Percentiles rank a stretch among this genome's conserved stretches.
These are phyloP conservation scores for Alternaria sp. DNA, from an alignment of 2,329 filamentous ascomycete genomes.

Conservation along the genomic window DNA sequence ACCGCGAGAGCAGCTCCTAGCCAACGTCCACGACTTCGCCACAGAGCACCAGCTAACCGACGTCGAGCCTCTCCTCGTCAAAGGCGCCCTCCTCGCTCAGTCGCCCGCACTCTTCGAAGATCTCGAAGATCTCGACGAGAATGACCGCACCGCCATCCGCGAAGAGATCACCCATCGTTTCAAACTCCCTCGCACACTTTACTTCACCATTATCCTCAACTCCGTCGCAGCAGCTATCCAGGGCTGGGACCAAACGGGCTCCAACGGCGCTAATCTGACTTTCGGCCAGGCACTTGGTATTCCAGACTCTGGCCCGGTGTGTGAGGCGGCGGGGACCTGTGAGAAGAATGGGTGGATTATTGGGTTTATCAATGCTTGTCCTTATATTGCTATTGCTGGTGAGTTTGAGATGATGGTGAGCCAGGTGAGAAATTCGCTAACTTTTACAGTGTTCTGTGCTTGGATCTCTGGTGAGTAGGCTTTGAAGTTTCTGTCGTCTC, in stretches of 20 bases:
- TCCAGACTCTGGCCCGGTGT: conserved; percentile 30
- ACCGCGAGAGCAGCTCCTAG: conserved; percentile 59
- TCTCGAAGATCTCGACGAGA: conserved; percentile 66
- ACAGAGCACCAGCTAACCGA: conserved; percentile 64
- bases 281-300: conserved; percentile 56
- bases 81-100: conserved; percentile 71
- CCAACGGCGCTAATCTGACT: conserved; percentile 62
- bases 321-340: conserved; percentile 32
- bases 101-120: conserved; percentile 68
- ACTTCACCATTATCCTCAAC: conserved; percentile 70
- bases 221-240: conserved; percentile 72
- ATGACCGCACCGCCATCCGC: conserved; percentile 64
- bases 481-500: neutral
- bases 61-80: conserved; percentile 62
- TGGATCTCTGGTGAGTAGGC: conserved; percentile 23
- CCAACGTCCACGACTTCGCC: conserved; percentile 67
- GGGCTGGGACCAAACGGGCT: conserved; percentile 68
- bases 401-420: neutral
- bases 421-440: neutral
- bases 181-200: conserved; percentile 62
- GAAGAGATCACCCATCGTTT: conserved; percentile 71
- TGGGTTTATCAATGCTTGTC: conserved; percentile 41
- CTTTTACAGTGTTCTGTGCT: conserved; percentile 23
- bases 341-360: conserved; percentile 43
- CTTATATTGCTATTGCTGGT: conserved; percentile 37